Base-by-base conservation (phyloP, 768 basidiomycete genomes). In the Mycena belliarum region DNA sequence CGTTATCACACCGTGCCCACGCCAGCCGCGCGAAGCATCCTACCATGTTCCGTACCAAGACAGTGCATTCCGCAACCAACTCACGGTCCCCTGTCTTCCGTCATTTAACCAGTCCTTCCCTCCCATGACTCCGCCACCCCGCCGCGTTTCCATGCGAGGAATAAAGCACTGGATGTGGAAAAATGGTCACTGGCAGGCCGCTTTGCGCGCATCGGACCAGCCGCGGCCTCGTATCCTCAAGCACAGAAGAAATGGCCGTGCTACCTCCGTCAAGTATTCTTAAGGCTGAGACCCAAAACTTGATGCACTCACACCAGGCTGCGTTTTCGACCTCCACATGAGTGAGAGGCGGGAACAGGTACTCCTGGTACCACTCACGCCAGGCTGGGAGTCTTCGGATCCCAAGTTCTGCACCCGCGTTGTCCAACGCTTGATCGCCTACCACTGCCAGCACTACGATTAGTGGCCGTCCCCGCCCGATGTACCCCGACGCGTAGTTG, bases 1-100 rank as follows among this genome's bases (percentile, higher is more conserved):
- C 44, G 66, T 82, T 47, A 72, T 87, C 24, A 84, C 81, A 1
- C 77, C 77, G 5, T 82, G 81, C 65, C 69, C 72, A 4, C 55
- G 72, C 1, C 72, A 76, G 32, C 63, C 73, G 7, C 75, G 66
- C 37, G 77, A 78, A 56, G 69, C 66, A 5, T 74, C 79, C 1
- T 79, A 73, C 60, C 79, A 75, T 57, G 75, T 83, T 20, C 84
- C 85, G 12, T 74, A 74, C 60, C 85, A 87, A 68, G 79, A 86
- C 64, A 71, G 77, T 15, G 79, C 76, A 5, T 85, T 83, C 64
- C 79, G 82, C 33, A 70, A 72, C 46, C 73, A 72, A 28, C 77
- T 85, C 23, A 76, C 79, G 2, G 79, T 86, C 16, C 84, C 83
- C 6, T 70, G 68, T 37, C 73, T 82, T 60, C 73, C 76, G 3